Evolutionary conservation across 306 rosid species (phyloP).

Genomic region (Biancaea sappan): DNA sequence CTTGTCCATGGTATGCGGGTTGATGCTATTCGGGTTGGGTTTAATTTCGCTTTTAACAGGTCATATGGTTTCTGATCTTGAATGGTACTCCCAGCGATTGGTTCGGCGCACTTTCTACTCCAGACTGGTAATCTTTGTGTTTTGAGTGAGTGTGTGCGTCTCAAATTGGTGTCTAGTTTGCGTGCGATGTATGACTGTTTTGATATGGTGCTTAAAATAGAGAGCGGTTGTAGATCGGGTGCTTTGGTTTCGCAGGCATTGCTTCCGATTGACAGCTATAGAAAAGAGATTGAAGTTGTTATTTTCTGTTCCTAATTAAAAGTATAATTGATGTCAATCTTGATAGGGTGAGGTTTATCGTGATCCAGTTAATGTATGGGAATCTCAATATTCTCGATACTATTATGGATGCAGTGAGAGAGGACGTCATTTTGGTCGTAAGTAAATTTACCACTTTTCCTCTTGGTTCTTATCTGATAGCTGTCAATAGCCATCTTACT

Average conservation of each 20-base stretch:
- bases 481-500: neutral
- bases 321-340: neutral
- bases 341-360: constrained; percentile 55
- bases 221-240: neutral
- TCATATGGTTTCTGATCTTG: constrained; percentile 93
- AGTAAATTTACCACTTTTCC: constrained; percentile 38
- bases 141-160: neutral
- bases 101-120: constrained; percentile 64
- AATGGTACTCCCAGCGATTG: constrained; percentile 86
- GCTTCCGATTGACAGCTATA: neutral
- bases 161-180: neutral
- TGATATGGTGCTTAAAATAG: neutral
- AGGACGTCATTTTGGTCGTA: constrained; percentile 66
- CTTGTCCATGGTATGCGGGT: constrained; percentile 68
- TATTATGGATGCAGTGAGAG: constrained; percentile 77
- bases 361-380: constrained; percentile 74
- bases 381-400: constrained; percentile 68
- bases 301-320: neutral
- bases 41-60: constrained; percentile 85
- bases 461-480: neutral
- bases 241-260: constrained; percentile 1
- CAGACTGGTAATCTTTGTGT: constrained; percentile 38
- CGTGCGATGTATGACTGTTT: neutral
- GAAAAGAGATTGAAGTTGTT: constrained; percentile 5
- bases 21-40: constrained; percentile 83